Percentiles rank a stretch among this genome's conserved stretches.
Evolutionary conservation across 2,329 filamentous ascomycete genomes (phyloP).

Genomic region (Colletotrichum musicola): DNA sequence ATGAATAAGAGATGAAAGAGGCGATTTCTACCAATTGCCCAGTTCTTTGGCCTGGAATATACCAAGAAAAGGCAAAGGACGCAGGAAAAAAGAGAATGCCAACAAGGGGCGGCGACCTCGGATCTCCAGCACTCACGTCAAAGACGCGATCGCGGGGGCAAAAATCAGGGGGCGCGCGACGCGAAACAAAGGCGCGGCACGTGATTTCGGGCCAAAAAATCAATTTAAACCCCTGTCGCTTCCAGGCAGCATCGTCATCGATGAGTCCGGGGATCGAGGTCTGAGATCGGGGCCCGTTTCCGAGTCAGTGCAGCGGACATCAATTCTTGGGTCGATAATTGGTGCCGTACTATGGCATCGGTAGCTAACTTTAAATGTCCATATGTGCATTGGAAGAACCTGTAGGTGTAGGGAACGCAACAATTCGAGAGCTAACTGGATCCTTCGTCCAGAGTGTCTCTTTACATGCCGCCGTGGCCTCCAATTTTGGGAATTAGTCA

Average conservation of each 20-base stretch:
- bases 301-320: background rate
- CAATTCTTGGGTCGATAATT: background rate
- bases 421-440: too few relatives aligned
- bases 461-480: too few relatives aligned
- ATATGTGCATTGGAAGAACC: too few relatives aligned
- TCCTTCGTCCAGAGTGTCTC: too few relatives aligned
- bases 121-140: background rate
- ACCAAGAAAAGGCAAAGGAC: background rate
- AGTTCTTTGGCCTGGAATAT: too few relatives aligned
- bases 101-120: background rate
- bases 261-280: background rate
- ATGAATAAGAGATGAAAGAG: background rate
- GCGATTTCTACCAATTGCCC: too few relatives aligned
- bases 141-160: slow-evolving; percentile 18
- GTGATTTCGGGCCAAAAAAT: slow-evolving; percentile 39
- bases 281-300: background rate
- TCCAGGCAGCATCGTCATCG: slow-evolving; percentile 30
- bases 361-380: too few relatives aligned
- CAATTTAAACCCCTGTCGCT: slow-evolving; percentile 14
- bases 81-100: background rate
- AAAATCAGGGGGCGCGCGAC: slow-evolving; percentile 42
- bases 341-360: too few relatives aligned
- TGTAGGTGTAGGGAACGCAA: too few relatives aligned
- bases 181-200: slow-evolving; percentile 52
- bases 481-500: background rate